Evolutionary conservation across 2,329 filamentous ascomycete genomes (phyloP).

Genomic region (Cadophora luteo-olivacea): DNA sequence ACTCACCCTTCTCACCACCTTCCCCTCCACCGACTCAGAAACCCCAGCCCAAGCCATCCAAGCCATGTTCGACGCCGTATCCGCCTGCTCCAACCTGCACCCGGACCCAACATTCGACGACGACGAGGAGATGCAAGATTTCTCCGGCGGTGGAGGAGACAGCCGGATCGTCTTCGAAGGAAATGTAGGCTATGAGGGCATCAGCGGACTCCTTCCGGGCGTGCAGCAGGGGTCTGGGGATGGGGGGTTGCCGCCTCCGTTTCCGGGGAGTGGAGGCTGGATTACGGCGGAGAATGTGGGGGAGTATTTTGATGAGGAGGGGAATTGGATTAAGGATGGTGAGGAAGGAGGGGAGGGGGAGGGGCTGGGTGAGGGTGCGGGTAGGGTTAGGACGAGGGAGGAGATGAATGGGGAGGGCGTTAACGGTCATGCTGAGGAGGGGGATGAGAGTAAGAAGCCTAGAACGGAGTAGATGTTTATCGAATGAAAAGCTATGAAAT

Average conservation of each 20-base stretch:
- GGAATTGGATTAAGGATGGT: conserved; percentile 71
- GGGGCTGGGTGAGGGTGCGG: conserved; percentile 68
- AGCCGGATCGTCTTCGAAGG: conserved; percentile 65
- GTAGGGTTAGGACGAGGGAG: conserved; percentile 59
- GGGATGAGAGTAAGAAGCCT: conserved; percentile 55
- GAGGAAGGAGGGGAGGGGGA: conserved; percentile 45
- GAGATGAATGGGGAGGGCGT: conserved; percentile 56
- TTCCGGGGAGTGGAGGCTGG: conserved; percentile 80
- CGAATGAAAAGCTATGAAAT: background rate
- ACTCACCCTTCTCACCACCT: conserved; percentile 66
- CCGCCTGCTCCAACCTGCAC: conserved; percentile 77
- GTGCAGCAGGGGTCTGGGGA: conserved; percentile 56
- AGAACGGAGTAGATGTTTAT: conserved; percentile 48
- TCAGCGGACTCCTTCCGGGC: conserved; percentile 64
- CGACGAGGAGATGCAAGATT: conserved; percentile 60
- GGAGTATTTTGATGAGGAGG: conserved; percentile 81
- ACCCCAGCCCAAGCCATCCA: conserved; percentile 41
- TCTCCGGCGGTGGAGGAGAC: conserved; percentile 48
- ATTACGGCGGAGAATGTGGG: conserved; percentile 92
- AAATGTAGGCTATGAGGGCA: conserved; percentile 53
- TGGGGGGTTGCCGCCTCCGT: conserved; percentile 66
- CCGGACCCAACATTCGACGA: conserved; percentile 67
- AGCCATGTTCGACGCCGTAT: conserved; percentile 68
- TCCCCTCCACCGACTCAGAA: conserved; percentile 44
- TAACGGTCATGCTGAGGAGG: conserved; percentile 41